Evolutionary conservation across 768 basidiomycete genomes (phyloP).

Genomic region (Podaxis sp.): DNA sequence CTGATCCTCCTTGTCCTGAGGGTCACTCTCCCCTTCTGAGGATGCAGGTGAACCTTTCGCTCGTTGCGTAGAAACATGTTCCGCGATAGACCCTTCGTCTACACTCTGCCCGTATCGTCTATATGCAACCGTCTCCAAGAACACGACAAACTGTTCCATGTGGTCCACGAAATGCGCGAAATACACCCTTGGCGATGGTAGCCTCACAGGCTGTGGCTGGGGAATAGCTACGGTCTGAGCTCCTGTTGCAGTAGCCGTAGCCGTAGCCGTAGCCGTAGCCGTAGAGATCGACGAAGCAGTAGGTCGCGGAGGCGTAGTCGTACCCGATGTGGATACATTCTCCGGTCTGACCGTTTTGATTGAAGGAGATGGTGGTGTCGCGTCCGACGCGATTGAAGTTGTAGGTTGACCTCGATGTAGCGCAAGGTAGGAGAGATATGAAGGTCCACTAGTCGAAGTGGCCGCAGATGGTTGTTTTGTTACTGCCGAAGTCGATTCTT

Average conservation of each 20-base stretch:
- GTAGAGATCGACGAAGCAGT: constrained; percentile 25
- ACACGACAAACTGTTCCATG: constrained; percentile 75
- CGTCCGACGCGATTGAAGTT: constrained; percentile 35
- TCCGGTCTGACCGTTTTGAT: constrained; percentile 45
- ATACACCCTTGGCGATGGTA: constrained; percentile 81
- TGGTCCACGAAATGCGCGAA: constrained; percentile 82
- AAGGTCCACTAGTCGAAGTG: background rate
- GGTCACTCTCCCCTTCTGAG: constrained; percentile 42
- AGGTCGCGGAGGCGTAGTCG: constrained; percentile 33
- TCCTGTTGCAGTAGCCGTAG: constrained; percentile 23
- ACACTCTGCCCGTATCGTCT: constrained; percentile 79
- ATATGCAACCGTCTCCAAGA: constrained; percentile 63
- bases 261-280: constrained; percentile 34
- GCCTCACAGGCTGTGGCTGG: constrained; percentile 37
- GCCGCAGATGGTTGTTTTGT: constrained; percentile 21
- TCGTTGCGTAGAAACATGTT: constrained; percentile 3
- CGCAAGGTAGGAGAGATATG: background rate
- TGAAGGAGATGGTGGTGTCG: constrained; percentile 31
- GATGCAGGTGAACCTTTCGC: constrained; percentile 6
- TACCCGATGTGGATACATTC: constrained; percentile 33
- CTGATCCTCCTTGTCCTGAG: constrained; percentile 57
- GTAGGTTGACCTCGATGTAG: constrained; percentile 20
- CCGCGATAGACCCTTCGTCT: constrained; percentile 32
- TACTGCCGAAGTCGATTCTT: constrained; percentile 28
- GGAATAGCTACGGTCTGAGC: constrained; percentile 14